Percentiles rank a stretch among this genome's conserved stretches.
phyloP scores from a whole-genome alignment of 2,329 filamentous ascomycete species.

The Drechmeria coniospora region DNA sequence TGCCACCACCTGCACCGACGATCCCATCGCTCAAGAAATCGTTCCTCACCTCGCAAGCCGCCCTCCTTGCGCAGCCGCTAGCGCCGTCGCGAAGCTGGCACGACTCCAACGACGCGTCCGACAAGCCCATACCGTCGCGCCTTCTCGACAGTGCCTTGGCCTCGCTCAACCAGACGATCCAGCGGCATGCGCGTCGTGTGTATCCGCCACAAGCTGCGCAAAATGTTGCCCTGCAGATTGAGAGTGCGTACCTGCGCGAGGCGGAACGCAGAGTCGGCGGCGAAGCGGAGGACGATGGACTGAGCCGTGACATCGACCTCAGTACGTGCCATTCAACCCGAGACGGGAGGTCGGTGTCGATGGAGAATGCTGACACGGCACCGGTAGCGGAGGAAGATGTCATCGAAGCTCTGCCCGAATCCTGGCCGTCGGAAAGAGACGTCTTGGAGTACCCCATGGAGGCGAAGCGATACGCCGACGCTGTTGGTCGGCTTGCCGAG shows the following conservation, averaged over 20 bases:
- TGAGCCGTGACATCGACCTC: constrained; percentile 28
- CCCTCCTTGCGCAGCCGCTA: constrained; percentile 44
- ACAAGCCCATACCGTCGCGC: constrained; percentile 27
- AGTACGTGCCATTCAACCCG: constrained; percentile 15
- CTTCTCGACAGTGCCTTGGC: constrained; percentile 40
- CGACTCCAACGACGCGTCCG: constrained; percentile 26
- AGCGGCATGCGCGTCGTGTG: constrained; percentile 48
- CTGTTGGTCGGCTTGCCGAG: constrained; percentile 30
- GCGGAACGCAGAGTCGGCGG: constrained; percentile 22
- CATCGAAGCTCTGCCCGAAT: constrained; percentile 29
- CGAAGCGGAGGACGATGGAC: constrained; percentile 17
- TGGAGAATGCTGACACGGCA: background rate
- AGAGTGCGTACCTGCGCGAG: constrained; percentile 42
- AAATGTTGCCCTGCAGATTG: constrained; percentile 59
- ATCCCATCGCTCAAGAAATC: constrained; percentile 46
- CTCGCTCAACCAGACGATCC: constrained; percentile 44
- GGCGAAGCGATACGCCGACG: constrained; percentile 33
- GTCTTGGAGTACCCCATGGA: constrained; percentile 24
- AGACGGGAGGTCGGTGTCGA: background rate
- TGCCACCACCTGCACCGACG: constrained; percentile 25
- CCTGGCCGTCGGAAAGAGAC: constrained; percentile 29
- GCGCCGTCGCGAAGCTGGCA: constrained; percentile 39
- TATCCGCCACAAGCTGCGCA: constrained; percentile 55
- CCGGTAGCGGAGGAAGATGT: constrained; percentile 23
- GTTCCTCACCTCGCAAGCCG: constrained; percentile 49